Percentiles rank a stretch among this genome's conserved stretches.
Evolutionary conservation across 2,329 filamentous ascomycete species (phyloP).

Genomic region (Herpotrichia juniperi): DNA sequence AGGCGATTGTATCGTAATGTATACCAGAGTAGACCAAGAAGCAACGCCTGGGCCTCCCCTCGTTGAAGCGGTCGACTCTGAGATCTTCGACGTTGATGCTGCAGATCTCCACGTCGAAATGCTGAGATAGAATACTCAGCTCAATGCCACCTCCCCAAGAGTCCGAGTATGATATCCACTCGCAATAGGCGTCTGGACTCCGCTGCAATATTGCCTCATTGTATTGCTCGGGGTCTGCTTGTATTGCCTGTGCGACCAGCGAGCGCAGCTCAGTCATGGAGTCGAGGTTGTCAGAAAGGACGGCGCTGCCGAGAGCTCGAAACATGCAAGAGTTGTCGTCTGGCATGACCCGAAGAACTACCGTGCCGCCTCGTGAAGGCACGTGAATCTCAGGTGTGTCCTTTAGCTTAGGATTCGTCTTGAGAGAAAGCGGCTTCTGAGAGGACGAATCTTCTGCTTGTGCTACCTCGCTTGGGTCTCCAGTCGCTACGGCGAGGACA

Average conservation of each 20-base stretch:
- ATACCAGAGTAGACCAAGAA: slow-evolving; percentile 90
- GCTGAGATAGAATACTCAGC: slow-evolving; percentile 79
- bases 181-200: slow-evolving; percentile 74
- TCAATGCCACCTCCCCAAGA: slow-evolving; percentile 94
- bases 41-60: slow-evolving; percentile 68
- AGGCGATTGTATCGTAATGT: slow-evolving; percentile 88
- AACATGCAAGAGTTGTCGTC: slow-evolving; percentile 97
- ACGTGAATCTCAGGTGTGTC: slow-evolving; percentile 68
- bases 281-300: slow-evolving; percentile 69
- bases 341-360: slow-evolving; percentile 89
- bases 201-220: slow-evolving; percentile 77
- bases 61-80: slow-evolving; percentile 77
- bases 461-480: slow-evolving; percentile 32
- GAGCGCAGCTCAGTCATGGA: slow-evolving; percentile 75
- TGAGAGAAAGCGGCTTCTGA: slow-evolving; percentile 46
- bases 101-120: slow-evolving; percentile 85
- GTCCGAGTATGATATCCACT: slow-evolving; percentile 78
- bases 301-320: slow-evolving; percentile 80
- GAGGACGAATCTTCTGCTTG: slow-evolving; percentile 20
- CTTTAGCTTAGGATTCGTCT: slow-evolving; percentile 51
- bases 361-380: slow-evolving; percentile 60
- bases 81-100: slow-evolving; percentile 79
- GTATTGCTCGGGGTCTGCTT: slow-evolving; percentile 74
- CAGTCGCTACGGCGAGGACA: slow-evolving; percentile 57
- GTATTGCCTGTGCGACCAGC: slow-evolving; percentile 80